These are phyloP conservation scores for Sporormia fimetaria DNA, from an alignment of 495 filamentous ascomycete species.

Conservation along the genomic window DNA sequence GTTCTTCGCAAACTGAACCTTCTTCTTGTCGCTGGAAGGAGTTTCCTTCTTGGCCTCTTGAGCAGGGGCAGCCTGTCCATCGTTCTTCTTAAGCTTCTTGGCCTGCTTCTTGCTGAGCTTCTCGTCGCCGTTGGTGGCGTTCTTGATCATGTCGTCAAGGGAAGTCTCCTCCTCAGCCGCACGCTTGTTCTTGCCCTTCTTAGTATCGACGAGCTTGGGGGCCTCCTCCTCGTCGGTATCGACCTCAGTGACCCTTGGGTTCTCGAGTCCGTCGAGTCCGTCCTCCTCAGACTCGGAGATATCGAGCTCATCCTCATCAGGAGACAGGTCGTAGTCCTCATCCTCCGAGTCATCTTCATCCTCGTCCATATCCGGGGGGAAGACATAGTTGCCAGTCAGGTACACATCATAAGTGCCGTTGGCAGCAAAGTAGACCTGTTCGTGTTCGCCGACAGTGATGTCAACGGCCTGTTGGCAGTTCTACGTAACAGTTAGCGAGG, in stretches of 20 bases:
- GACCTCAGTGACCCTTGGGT: slow-evolving; percentile 75
- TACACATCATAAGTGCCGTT: slow-evolving; percentile 79
- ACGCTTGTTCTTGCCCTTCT: slow-evolving; percentile 59
- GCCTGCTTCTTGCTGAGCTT: slow-evolving; percentile 88
- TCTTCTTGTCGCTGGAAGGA: slow-evolving; percentile 58
- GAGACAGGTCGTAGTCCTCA: slow-evolving; percentile 62
- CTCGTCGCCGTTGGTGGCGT: slow-evolving; percentile 49
- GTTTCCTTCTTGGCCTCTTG: slow-evolving; percentile 38
- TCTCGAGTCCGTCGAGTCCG: slow-evolving; percentile 67
- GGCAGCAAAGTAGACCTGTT: slow-evolving; percentile 83
- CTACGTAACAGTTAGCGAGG: slow-evolving; percentile 40
- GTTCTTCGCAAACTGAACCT: slow-evolving; percentile 97
- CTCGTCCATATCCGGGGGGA: slow-evolving; percentile 42
- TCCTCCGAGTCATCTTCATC: slow-evolving; percentile 47
- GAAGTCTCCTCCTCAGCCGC: slow-evolving; percentile 57
- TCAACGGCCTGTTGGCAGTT: slow-evolving; percentile 92
- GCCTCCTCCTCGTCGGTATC: slow-evolving; percentile 67
- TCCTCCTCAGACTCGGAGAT: slow-evolving; percentile 68
- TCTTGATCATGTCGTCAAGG: slow-evolving; percentile 66
- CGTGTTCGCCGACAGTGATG: slow-evolving; percentile 73
- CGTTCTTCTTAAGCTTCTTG: slow-evolving; percentile 98
- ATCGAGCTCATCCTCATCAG: slow-evolving; percentile 62
- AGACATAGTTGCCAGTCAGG: slow-evolving; percentile 91
- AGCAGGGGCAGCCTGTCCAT: slow-evolving; percentile 60
- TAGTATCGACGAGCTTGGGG: slow-evolving; percentile 59